These are phyloP conservation scores for Fusarium musae DNA, from an alignment of 2,329 filamentous ascomycete species.

Conservation along the genomic window DNA sequence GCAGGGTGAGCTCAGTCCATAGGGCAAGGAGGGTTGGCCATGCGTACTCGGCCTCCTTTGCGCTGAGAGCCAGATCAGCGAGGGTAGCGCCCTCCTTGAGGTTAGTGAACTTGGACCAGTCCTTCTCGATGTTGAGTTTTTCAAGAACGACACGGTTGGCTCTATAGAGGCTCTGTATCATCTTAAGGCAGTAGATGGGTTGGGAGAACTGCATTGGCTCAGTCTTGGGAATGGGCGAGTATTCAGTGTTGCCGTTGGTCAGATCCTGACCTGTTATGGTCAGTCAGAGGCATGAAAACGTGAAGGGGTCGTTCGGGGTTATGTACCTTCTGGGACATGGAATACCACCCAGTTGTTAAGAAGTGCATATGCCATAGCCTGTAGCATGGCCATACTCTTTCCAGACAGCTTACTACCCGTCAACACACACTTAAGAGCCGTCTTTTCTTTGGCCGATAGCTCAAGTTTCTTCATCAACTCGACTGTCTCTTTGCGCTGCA, in stretches of 20 bases:
- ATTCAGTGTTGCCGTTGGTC: constrained; percentile 82
- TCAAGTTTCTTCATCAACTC: constrained; percentile 74
- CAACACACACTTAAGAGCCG: constrained; percentile 72
- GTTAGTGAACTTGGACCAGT: constrained; percentile 57
- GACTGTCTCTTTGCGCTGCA: constrained; percentile 83
- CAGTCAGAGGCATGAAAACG: neutral
- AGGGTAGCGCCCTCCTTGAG: constrained; percentile 70
- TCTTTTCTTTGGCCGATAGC: constrained; percentile 61
- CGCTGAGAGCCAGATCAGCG: constrained; percentile 74
- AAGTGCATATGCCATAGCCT: constrained; percentile 84
- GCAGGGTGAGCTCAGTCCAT: constrained; percentile 78
- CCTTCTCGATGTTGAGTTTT: constrained; percentile 56
- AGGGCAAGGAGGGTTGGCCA: constrained; percentile 85
- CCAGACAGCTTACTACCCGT: constrained; percentile 80
- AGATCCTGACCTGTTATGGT: constrained; percentile 74
- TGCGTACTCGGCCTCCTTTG: constrained; percentile 79
- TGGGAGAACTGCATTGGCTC: constrained; percentile 76
- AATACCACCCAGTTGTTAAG: constrained; percentile 90
- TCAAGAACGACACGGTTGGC: constrained; percentile 77
- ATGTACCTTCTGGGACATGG: constrained; percentile 84
- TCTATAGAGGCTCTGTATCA: constrained; percentile 77
- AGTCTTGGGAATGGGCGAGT: constrained; percentile 73
- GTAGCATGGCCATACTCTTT: constrained; percentile 87
- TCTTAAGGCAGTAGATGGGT: constrained; percentile 77
- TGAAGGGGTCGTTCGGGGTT: neutral